These are phyloP conservation scores for Thalia dealbata DNA, from an alignment of 176 grass and related monocot species.

Conservation along the genomic window DNA sequence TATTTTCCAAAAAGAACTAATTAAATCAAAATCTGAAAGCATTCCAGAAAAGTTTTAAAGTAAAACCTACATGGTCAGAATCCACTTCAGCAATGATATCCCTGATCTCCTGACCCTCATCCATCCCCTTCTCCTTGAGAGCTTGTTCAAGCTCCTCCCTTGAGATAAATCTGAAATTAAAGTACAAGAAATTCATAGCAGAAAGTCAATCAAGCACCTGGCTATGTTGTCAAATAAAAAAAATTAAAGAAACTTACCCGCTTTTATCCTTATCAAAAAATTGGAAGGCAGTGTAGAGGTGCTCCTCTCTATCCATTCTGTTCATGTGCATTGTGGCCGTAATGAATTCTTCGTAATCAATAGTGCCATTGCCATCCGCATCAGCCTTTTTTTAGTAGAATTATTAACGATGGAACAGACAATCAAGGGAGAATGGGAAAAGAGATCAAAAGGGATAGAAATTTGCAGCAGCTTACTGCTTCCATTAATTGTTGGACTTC, in stretches of 20 bases:
- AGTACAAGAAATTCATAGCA: neutral
- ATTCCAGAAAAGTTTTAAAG: neutral
- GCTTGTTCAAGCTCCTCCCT: slow-evolving; percentile 2
- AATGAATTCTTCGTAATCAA: neutral
- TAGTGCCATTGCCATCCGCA: slow-evolving; percentile 1
- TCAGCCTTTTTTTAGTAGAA: neutral
- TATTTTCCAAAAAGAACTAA: no score
- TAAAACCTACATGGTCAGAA: neutral
- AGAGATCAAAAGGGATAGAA: neutral
- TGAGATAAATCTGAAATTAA: neutral
- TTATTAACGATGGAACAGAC: neutral
- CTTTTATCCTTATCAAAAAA: neutral
- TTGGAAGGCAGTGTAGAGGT: neutral
- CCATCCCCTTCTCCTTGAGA: neutral
- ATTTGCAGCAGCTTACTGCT: neutral
- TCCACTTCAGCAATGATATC: neutral
- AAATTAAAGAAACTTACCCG: neutral
- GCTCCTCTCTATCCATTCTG: slow-evolving; percentile 1
- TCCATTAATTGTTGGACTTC: neutral
- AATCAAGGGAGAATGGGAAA: neutral
- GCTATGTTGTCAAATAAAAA: neutral
- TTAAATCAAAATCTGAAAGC: no score
- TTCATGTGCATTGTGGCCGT: slow-evolving; percentile 2
- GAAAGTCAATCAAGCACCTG: neutral
- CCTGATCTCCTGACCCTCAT: neutral